phyloP scores from a whole-genome alignment of 1,284 basidiomycete species.

The Tilletia indica region DNA sequence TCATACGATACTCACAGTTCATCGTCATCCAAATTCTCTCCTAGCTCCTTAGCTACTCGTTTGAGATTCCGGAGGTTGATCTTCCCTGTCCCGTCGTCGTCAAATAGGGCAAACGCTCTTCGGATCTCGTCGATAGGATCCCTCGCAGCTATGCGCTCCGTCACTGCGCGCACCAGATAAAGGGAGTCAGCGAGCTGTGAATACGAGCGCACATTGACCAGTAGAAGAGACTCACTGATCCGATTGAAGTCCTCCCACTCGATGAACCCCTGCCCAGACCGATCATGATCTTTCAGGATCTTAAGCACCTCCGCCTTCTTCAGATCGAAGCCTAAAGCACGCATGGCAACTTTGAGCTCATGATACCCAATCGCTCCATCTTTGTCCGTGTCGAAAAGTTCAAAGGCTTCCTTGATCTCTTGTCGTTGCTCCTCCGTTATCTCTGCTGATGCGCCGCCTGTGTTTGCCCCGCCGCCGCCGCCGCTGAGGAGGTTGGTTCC shows the following conservation, averaged over 20 bases:
- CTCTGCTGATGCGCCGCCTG: constrained; percentile 21
- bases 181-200: background rate
- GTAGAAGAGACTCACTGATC: constrained; percentile 73
- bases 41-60: constrained; percentile 93
- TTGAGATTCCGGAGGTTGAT: constrained; percentile 87
- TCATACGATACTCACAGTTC: background rate
- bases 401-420: constrained; percentile 98
- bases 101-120: constrained; percentile 91
- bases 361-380: constrained; percentile 83
- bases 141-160: constrained; percentile 82
- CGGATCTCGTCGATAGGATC: constrained; percentile 96
- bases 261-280: constrained; percentile 84
- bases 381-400: constrained; percentile 98
- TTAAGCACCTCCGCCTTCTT: constrained; percentile 98
- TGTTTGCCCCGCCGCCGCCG: background rate
- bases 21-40: constrained; percentile 91
- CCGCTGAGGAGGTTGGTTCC: background rate
- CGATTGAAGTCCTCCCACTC: constrained; percentile 90
- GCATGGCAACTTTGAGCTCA: constrained; percentile 97
- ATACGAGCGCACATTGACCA: too few relatives aligned
- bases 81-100: constrained; percentile 92
- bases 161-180: constrained; percentile 66
- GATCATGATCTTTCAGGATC: constrained; percentile 86
- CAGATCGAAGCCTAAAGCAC: constrained; percentile 93
- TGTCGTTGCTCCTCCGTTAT: constrained; percentile 91